Conservation (phyloP, 805 yeast species). For the Saturnispora zaruensis region DNA sequence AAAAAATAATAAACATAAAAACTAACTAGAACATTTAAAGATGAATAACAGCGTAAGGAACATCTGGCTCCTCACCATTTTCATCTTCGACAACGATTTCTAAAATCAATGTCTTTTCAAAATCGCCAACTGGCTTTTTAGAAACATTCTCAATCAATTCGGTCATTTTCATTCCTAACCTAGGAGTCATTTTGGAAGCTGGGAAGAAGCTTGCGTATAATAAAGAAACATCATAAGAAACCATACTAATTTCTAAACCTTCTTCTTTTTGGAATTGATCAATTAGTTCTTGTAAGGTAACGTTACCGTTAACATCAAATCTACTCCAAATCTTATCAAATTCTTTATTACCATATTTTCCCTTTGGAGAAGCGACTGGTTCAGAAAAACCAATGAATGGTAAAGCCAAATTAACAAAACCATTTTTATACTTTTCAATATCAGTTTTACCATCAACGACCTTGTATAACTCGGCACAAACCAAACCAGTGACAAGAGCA, state of each 20-base stretch:
- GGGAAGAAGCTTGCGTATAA: constrained; percentile 82
- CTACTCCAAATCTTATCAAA: constrained; percentile 95
- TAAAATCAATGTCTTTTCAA: constrained; percentile 68
- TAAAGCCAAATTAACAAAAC: constrained; percentile 82
- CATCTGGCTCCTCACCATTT: constrained; percentile 91
- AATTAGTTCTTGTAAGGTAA: constrained; percentile 34
- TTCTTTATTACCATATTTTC: constrained; percentile 66
- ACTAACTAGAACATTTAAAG: constrained; percentile 19
- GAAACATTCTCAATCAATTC: constrained; percentile 77
- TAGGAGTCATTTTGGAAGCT: constrained; percentile 80
- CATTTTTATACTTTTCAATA: constrained; percentile 84
- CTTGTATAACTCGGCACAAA: constrained; percentile 84
- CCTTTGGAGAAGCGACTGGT: constrained; percentile 81
- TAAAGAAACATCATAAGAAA: constrained; percentile 82
- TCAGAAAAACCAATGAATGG: constrained; percentile 97
- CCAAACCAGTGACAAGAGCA: constrained; percentile 93
- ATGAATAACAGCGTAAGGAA: constrained; percentile 74
- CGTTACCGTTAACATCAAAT: constrained; percentile 70
- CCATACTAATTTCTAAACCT: constrained; percentile 83
- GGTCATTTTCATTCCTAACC: constrained; percentile 58
- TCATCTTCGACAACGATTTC: constrained; percentile 91
- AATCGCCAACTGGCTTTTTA: constrained; percentile 69
- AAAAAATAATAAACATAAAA: constrained; percentile 1
- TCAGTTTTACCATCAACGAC: constrained; percentile 68
- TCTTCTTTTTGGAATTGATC: constrained; percentile 65